Base-by-base conservation (phyloP, 1,139 yeast species). In the Scheffersomyces cryptocercus region DNA sequence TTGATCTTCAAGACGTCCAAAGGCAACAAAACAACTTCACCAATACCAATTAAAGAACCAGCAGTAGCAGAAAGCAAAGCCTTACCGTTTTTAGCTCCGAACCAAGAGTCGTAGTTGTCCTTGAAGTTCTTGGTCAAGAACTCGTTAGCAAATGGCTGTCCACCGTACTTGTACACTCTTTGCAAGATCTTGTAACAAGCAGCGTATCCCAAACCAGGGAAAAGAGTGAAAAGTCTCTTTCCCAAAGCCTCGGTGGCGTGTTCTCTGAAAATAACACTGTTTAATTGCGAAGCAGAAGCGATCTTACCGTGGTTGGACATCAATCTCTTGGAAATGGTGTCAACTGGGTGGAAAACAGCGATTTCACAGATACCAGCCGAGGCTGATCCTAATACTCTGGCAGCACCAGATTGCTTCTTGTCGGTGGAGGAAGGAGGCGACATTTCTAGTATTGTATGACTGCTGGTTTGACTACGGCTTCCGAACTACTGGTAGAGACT, bases 141-240 rank as follows among this genome's bases (percentile, higher is more conserved):
- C 70, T 93, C 99, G 64, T 91, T 93, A 52, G 95, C 99, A 63
- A 90, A 91, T 44, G 99, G 99, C 71, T 93, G 99, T 42, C 99
- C 99, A 63, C 99, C 98, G 67, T 95, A 93, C 70, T 93, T 93
- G 80, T 95, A 93, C 43, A 93, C 97, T 74, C 99, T 85, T 73
- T 93, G 99, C 60, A 93, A 77, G 58, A 93, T 86, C 75, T 93
- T 93, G 79, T 93, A 93, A 55, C 91, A 88, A 38, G 99, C 99
- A 53, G 99, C 99, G 62, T 95, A 93, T 24, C 99, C 99, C 54
- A 93, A 79, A 63, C 99, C 99, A 12, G 99, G 99, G 75, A 93
- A 93, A 54, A 93, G 78, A 11, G 98, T 86, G 54, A 89, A 72
- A 38, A 88, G 62, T 65, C 97, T 81, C 51, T 81, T 77, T 30